Percentiles rank a stretch among this genome's conserved stretches.
These are phyloP conservation scores for Saccharomycopsis amapae DNA, from an alignment of 805 yeast species.

Conservation along the genomic window DNA sequence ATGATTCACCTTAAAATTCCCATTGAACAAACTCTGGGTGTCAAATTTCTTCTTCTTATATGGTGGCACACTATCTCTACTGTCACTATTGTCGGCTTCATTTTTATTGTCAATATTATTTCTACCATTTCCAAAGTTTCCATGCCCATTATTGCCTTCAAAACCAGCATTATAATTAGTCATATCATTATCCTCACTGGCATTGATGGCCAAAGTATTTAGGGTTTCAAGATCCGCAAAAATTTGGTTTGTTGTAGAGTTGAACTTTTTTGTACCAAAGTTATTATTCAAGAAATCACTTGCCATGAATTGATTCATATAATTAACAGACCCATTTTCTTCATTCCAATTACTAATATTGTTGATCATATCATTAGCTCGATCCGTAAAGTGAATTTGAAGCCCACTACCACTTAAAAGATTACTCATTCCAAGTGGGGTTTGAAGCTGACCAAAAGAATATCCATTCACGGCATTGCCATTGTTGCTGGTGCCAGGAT, in stretches of 20 bases:
- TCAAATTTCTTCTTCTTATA: conserved; percentile 12
- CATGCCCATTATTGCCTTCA: too few relatives aligned
- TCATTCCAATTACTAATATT: conserved; percentile 58
- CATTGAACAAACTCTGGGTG: conserved; percentile 14
- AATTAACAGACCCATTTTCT: conserved; percentile 32
- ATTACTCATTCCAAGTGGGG: too few relatives aligned
- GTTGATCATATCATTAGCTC: conserved; percentile 54
- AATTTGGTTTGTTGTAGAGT: conserved; percentile 5
- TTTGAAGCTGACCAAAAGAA: too few relatives aligned
- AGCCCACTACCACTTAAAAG: too few relatives aligned
- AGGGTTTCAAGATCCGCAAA: conserved; percentile 12
- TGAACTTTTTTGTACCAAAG: not conserved
- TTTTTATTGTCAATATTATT: not conserved
- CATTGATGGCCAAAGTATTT: conserved; percentile 24
- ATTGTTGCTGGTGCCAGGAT: too few relatives aligned
- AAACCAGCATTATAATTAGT: too few relatives aligned
- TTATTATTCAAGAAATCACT: conserved; percentile 21
- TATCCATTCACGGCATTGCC: too few relatives aligned
- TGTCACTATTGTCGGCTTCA: not conserved
- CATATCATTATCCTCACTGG: not conserved
- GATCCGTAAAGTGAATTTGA: conserved; percentile 30
- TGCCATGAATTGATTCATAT: conserved; percentile 16
- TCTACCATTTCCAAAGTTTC: too few relatives aligned
- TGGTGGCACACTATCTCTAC: not conserved
- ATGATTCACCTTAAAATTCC: conserved; percentile 7